A percentile compares a stretch with the other conserved stretches of the same genome.
Conservation (phyloP, 2,329 filamentous ascomycete species). For the Akanthomyces uredinophilus region DNA sequence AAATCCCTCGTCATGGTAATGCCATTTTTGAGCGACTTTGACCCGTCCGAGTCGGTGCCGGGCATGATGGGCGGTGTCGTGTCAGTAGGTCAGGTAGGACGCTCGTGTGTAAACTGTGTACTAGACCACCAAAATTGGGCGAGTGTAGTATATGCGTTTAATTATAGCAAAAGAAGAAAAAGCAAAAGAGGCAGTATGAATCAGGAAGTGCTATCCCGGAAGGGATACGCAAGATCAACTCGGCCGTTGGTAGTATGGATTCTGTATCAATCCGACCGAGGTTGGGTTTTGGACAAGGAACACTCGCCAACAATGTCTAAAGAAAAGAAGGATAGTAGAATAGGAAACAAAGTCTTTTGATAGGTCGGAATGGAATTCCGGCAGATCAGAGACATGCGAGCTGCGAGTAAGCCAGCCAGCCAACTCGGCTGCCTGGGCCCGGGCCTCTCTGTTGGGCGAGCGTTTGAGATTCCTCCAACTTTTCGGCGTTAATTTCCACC, state of each 20-base stretch:
- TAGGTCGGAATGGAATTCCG: neutral
- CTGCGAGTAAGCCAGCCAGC: neutral
- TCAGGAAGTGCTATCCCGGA: neutral
- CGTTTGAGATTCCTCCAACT: neutral
- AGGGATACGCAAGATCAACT: neutral
- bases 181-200: no score
- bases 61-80: constrained; percentile 11
- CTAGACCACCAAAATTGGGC: no score
- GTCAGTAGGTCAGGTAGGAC: neutral
- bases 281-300: neutral
- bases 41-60: constrained; percentile 7
- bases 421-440: neutral
- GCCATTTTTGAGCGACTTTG: constrained; percentile 15
- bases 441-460: neutral
- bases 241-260: neutral
- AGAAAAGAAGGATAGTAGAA: neutral
- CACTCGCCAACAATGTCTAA: neutral
- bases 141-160: no score
- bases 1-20: constrained; percentile 19
- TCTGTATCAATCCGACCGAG: neutral
- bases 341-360: neutral
- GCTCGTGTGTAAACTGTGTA: no score
- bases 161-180: no score
- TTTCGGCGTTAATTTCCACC: neutral
- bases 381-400: neutral